phyloP scores from a whole-genome alignment of 345 rosid genomes.

The Populus simonii region DNA sequence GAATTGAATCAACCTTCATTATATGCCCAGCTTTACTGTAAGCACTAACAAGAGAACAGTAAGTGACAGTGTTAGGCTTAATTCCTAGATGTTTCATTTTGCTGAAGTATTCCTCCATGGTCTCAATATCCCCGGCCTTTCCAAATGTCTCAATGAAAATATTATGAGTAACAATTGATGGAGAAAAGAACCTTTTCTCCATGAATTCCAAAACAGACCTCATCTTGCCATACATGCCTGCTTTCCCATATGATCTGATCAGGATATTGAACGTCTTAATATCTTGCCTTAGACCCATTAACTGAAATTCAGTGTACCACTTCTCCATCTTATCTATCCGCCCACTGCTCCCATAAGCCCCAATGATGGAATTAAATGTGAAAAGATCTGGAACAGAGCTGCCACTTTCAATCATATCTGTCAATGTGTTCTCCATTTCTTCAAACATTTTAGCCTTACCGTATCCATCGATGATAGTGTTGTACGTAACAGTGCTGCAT shows the following conservation, averaged over 20 bases:
- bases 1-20: conserved; percentile 59
- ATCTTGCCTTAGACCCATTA: conserved; percentile 75
- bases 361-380: conserved; percentile 67
- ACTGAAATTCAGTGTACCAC: conserved; percentile 70
- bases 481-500: conserved; percentile 58
- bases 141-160: conserved; percentile 67
- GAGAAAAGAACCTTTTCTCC: conserved; percentile 60
- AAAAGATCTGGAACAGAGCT: conserved; percentile 61
- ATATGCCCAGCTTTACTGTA: conserved; percentile 57
- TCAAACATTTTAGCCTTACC: conserved; percentile 71
- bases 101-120: conserved; percentile 65
- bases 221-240: conserved; percentile 62
- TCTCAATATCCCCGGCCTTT: conserved; percentile 49
- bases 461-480: conserved; percentile 70
- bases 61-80: conserved; percentile 75
- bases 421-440: conserved; percentile 60
- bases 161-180: conserved; percentile 56
- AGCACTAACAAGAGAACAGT: conserved; percentile 68
- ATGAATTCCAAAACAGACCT: conserved; percentile 58
- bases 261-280: conserved; percentile 64
- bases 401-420: conserved; percentile 65
- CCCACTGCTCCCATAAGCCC: conserved; percentile 63
- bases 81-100: conserved; percentile 73
- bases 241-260: conserved; percentile 63
- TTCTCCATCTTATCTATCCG: conserved; percentile 61